Percentiles rank a stretch among this genome's conserved stretches.
Evolutionary conservation across 148 eudicot species (phyloP).

Genomic region (Diospyros lotus): DNA sequence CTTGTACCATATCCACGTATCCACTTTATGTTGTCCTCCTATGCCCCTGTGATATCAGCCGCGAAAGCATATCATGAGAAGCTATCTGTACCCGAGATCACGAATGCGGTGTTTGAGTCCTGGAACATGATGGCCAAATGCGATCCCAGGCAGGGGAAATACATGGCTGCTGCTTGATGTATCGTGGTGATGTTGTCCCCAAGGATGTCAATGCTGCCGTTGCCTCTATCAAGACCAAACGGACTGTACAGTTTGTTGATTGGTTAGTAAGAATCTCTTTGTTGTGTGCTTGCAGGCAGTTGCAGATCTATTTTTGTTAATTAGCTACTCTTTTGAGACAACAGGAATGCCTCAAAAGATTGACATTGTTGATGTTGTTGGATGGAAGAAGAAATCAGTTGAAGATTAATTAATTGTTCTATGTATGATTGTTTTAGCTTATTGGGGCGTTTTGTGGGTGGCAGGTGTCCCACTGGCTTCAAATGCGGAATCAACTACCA

Average conservation of each 20-base stretch:
- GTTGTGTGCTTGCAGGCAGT: not conserved
- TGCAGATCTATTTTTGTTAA: too few species aligned
- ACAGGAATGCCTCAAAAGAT: too few species aligned
- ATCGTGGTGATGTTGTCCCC: constrained; percentile 67
- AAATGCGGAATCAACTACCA: constrained; percentile 68
- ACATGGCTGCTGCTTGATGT: constrained; percentile 75
- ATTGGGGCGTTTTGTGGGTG: not conserved
- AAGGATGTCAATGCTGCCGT: constrained; percentile 68
- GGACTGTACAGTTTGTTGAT: constrained; percentile 69
- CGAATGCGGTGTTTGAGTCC: constrained; percentile 62
- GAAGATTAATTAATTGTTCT: too few species aligned
- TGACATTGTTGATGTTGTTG: too few species aligned
- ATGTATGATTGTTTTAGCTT: too few species aligned
- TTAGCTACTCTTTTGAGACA: too few species aligned
- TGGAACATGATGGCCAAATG: constrained; percentile 70
- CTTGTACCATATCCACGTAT: constrained; percentile 69
- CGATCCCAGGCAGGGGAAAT: constrained; percentile 63
- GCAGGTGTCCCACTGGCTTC: constrained; percentile 69
- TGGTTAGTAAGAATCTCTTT: constrained; percentile 31
- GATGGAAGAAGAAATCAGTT: too few species aligned
- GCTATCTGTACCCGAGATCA: constrained; percentile 54
- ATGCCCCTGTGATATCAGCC: constrained; percentile 64
- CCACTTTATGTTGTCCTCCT: constrained; percentile 63
- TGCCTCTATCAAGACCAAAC: constrained; percentile 53
- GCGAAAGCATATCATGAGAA: constrained; percentile 59